phyloP scores from a whole-genome alignment of 2,329 filamentous ascomycete species.

The Monilinia fructigena region DNA sequence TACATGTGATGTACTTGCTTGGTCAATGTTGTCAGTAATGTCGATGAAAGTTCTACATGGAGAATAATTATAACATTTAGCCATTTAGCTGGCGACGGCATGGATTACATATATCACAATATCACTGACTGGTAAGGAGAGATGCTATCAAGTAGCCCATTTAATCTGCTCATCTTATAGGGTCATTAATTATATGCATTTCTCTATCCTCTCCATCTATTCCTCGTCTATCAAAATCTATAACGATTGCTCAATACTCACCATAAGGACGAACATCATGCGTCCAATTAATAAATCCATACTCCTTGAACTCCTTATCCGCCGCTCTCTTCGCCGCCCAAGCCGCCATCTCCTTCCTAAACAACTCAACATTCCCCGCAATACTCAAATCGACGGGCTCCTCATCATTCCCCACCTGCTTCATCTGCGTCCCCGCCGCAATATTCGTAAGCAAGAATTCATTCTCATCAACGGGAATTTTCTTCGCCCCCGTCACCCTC shows the following conservation, averaged over 20 bases:
- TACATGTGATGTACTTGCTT: too few species aligned
- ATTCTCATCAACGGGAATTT: slow-evolving; percentile 48
- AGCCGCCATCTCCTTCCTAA: slow-evolving; percentile 48
- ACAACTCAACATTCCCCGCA: slow-evolving; percentile 48
- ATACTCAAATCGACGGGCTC: slow-evolving; percentile 53
- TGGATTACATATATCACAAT: too few species aligned
- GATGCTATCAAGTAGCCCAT: too few species aligned
- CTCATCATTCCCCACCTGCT: slow-evolving; percentile 52
- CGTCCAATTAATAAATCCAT: slow-evolving; percentile 46
- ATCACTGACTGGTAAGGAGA: too few species aligned
- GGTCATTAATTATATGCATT: not conserved
- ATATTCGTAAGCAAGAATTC: slow-evolving; percentile 46
- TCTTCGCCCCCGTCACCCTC: slow-evolving; percentile 49
- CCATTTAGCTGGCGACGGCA: too few species aligned
- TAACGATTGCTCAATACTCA: not conserved
- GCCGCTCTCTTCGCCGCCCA: slow-evolving; percentile 45
- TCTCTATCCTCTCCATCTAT: not conserved
- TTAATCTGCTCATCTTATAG: too few species aligned
- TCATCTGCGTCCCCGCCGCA: slow-evolving; percentile 35
- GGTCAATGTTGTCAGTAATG: too few species aligned
- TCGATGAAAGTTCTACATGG: too few species aligned
- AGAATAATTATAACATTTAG: too few species aligned
- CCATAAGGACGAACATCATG: slow-evolving; percentile 29
- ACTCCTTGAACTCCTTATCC: slow-evolving; percentile 43
- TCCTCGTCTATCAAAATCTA: not conserved